Base-by-base conservation (phyloP, 2,329 filamentous ascomycete genomes). In the Pyricularia grisea region DNA sequence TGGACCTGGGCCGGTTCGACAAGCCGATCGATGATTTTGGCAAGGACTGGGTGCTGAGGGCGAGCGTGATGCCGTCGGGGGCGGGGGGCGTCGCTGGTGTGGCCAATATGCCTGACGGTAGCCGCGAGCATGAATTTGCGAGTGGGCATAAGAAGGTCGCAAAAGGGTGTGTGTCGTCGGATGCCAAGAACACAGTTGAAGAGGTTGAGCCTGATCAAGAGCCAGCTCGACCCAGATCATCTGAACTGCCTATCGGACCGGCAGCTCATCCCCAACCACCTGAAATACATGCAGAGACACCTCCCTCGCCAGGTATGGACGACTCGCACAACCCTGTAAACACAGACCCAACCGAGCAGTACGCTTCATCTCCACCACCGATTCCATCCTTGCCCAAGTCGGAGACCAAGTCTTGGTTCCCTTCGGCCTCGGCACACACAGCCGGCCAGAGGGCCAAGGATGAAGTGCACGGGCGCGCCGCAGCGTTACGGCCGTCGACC, bases 1-100 rank as follows among this genome's bases (percentile, higher is more conserved):
- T 93, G 10, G 88, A 92, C 70, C 79, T 88, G 74, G 81, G 84
- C 58, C 81, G 84, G 9, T 87, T 90, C 73, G 83, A 86, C 70
- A 83, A 84, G 73, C 80, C 82, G 10, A 71, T 84, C 0, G 83
- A 84, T 14, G 80, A 84, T 17, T 83, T 83, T 68, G 81, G 81
- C 20, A 84, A 83, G 67, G 79, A 83, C 69, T 77, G 80, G 69
- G 73, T 78, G 20, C 71, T 72, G 58, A 74, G 74, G 20, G 70
- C 72, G 30, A 72, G 73, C 69, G 77, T 61, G 72, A 77, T 64
- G 72, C 77, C 66, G 74, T 70, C 70, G 14, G 70, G 68, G 31
- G 60, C 68, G 64, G 70, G 10, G 20, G 42, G 17, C 42, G 42
- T 50, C 17, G 42, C 42, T 20, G 27, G 25, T 17, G 25, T 17